A percentile compares a stretch with the other conserved stretches of the same genome.
phyloP scores from a whole-genome alignment of 2,329 filamentous ascomycete species.

The Paraconiothyrium sp. region DNA sequence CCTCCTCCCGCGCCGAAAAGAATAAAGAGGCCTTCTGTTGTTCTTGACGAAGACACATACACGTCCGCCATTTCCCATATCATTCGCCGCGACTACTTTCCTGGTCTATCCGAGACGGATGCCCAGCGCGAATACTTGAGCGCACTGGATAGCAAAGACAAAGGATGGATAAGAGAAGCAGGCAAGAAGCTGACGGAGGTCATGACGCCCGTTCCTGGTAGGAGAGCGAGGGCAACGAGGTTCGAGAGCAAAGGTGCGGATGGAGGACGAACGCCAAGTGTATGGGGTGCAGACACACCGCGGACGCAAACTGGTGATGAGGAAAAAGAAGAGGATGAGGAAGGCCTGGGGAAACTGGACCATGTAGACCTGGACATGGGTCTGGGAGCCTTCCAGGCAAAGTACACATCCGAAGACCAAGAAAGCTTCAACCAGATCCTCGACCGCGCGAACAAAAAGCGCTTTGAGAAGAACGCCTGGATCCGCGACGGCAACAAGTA shows the following conservation, averaged over 20 bases:
- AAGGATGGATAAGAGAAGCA: slow-evolving; percentile 85
- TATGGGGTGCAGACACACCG: slow-evolving; percentile 77
- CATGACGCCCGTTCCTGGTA: slow-evolving; percentile 78
- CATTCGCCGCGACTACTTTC: slow-evolving; percentile 96
- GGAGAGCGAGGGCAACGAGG: slow-evolving; percentile 44
- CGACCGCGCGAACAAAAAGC: slow-evolving; percentile 88
- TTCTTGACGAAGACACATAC: slow-evolving; percentile 94
- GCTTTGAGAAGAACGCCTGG: slow-evolving; percentile 86
- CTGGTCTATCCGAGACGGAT: slow-evolving; percentile 84
- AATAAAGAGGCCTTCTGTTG: slow-evolving; percentile 87
- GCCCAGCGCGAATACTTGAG: slow-evolving; percentile 92
- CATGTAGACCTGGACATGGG: slow-evolving; percentile 79
- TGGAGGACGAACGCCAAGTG: slow-evolving; percentile 67
- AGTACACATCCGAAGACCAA: slow-evolving; percentile 97
- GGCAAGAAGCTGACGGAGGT: slow-evolving; percentile 70
- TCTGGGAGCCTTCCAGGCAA: slow-evolving; percentile 84
- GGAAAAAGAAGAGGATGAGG: slow-evolving; percentile 26
- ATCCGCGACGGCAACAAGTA: slow-evolving; percentile 90
- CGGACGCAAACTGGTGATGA: slow-evolving; percentile 45
- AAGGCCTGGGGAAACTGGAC: slow-evolving; percentile 53
- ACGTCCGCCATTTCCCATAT: slow-evolving; percentile 91
- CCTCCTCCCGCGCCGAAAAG: slow-evolving; percentile 85
- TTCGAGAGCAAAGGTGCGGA: slow-evolving; percentile 30
- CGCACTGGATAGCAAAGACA: slow-evolving; percentile 85
- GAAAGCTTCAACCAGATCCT: slow-evolving; percentile 94